Base-by-base conservation (phyloP, 2,329 filamentous ascomycete species). In the Annulohypoxylon truncatum region DNA sequence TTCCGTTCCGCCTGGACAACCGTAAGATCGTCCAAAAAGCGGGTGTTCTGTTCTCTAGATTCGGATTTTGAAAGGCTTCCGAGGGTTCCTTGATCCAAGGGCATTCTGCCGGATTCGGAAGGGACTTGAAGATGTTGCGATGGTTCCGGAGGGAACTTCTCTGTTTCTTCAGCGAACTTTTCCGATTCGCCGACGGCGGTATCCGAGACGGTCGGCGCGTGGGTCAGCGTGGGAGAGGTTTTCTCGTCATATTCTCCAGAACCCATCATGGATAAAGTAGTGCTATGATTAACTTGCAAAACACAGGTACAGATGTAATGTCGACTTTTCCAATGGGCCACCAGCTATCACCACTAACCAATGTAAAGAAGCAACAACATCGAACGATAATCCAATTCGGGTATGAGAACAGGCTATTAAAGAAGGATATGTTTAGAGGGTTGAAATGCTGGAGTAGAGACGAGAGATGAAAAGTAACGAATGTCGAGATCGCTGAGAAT, bases 1-100 rank as follows among this genome's bases (percentile, higher is more conserved):
- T 73, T 72, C 24, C 71, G 75, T 65, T 78, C 76, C 10, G 72
- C 75, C 56, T 76, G 72, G 2, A 77, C 68, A n/a, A 78, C 22
- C 0, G 72, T 73, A 47, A 78, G 67, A 48, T 78, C 75, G 44
- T 78, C 76, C 10, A 67, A 71, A 18, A 78, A 58, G 5, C 73
- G 68, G 8, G 67, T 73, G 13, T 74, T 72, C 46, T 77, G 74
- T 15, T 75, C 70, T 31, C 72, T 66, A 33, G 73, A 75, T 40
- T 71, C 72, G 38, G 67, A 55, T 4, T 69, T 61, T 3, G 75
- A 73, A 7, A 76, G 15, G 35, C 71, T 69, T 13, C 44, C 53
- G 9, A 76, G 15, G 35, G 71, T 69, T 13, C 44, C 55, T 10
- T 54, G 50, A 20, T 74, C 71, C 5, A 35, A n/a, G 4, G 20